phyloP scores from a whole-genome alignment of 495 filamentous ascomycete genomes.

The Hyphodiscus hymeniophilus region DNA sequence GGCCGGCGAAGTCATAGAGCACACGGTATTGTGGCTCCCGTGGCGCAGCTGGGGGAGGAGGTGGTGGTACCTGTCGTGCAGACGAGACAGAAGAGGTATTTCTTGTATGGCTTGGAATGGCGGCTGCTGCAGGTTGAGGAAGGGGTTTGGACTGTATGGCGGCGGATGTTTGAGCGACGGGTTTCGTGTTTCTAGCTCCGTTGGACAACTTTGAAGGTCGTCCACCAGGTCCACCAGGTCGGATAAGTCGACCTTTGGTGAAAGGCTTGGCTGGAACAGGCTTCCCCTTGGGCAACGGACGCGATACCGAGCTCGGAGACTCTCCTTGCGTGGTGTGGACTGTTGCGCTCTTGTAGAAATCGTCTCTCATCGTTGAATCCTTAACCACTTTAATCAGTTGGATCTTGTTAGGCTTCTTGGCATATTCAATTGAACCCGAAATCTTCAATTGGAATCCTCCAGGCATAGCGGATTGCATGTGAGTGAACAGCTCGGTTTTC shows the following conservation, averaged over 20 bases:
- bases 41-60: conserved; percentile 56
- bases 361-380: conserved; percentile 61
- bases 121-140: conserved; percentile 14
- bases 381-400: conserved; percentile 81
- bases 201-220: conserved; percentile 60
- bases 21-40: conserved; percentile 75
- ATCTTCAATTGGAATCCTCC: conserved; percentile 71
- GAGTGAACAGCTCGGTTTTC: conserved; percentile 96
- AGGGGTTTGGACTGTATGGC: conserved; percentile 36
- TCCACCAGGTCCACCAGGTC: conserved; percentile 79
- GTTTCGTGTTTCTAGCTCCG: conserved; percentile 39
- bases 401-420: conserved; percentile 96
- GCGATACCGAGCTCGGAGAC: conserved; percentile 72
- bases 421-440: conserved; percentile 78
- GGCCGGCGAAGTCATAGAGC: conserved; percentile 79
- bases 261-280: conserved; percentile 81
- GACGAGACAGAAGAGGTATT: conserved; percentile 32
- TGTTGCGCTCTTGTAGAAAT: conserved; percentile 87
- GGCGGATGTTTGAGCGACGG: conserved; percentile 26
- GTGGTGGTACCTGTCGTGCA: conserved; percentile 42
- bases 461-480: conserved; percentile 65
- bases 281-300: conserved; percentile 77
- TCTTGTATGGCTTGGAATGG: conserved; percentile 38
- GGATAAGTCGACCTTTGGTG: conserved; percentile 80
- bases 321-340: conserved; percentile 85